Conservation (phyloP, 1,139 yeast species). For the Magnusiomyces paraingens region DNA sequence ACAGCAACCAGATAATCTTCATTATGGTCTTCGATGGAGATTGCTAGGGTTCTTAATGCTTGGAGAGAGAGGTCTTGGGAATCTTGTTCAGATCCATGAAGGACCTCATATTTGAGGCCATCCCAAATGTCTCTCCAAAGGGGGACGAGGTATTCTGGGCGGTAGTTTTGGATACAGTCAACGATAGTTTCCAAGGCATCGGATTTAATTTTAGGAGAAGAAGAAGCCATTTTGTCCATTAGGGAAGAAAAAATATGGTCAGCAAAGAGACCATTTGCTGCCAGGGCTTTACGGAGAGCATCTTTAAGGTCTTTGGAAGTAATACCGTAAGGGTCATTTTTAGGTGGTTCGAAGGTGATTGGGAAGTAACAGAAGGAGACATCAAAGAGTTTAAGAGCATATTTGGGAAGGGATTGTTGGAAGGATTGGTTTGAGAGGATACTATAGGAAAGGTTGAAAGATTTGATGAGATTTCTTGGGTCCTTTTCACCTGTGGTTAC, state of each 20-base stretch:
- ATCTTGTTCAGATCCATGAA: conserved; percentile 61
- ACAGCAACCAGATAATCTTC: conserved; percentile 31
- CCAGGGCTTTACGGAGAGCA: conserved; percentile 48
- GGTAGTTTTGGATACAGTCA: conserved; percentile 49
- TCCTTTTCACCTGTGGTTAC: conserved; percentile 88
- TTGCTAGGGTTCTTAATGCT: conserved; percentile 20
- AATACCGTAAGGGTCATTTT: conserved; percentile 82
- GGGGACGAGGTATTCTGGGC: no score
- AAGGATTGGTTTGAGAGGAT: conserved; percentile 38
- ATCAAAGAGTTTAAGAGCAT: conserved; percentile 65
- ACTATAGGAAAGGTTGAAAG: conserved; percentile 52
- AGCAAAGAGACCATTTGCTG: conserved; percentile 61
- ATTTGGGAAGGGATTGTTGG: background rate
- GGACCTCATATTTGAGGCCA: conserved; percentile 76
- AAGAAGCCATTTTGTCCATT: conserved; percentile 77
- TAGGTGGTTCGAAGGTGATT: conserved; percentile 89
- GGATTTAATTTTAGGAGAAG: conserved; percentile 57
- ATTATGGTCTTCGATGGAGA: conserved; percentile 5
- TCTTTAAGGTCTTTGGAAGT: conserved; percentile 64
- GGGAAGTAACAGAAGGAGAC: conserved; percentile 93
- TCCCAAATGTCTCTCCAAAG: conserved; percentile 54
- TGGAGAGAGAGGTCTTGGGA: conserved; percentile 41
- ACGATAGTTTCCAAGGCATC: conserved; percentile 66
- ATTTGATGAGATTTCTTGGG: conserved; percentile 72
- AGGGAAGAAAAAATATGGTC: conserved; percentile 70